Conservation (phyloP, 106 monocot genomes). For the Dioscorea alata region DNA sequence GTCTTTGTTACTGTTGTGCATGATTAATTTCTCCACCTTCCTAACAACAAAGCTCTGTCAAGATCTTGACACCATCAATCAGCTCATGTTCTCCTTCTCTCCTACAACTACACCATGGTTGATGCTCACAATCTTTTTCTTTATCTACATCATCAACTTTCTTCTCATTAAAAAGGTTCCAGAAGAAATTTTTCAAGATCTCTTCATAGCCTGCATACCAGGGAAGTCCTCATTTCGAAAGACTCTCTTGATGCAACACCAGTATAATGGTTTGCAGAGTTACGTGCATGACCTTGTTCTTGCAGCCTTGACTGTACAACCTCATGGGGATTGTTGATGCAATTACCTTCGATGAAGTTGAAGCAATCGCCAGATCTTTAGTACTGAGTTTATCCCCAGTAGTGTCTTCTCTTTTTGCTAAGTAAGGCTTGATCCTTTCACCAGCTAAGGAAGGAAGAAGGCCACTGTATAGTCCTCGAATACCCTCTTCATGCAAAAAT, state of each 20-base stretch:
- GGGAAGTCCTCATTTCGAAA: conserved; percentile 58
- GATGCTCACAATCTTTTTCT: not conserved
- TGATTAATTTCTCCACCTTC: conserved; percentile 6
- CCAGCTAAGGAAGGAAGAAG: conserved; percentile 89
- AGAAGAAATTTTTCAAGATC: conserved; percentile 47
- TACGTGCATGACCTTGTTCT: conserved; percentile 63
- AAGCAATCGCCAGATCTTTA: conserved; percentile 65
- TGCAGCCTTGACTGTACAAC: conserved; percentile 82
- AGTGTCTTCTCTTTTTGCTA: conserved; percentile 71
- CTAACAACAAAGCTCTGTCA: not conserved
- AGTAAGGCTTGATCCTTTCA: conserved; percentile 65
- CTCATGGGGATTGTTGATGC: conserved; percentile 95
- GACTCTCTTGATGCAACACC: conserved; percentile 69
- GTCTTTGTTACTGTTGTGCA: conserved; percentile 20
- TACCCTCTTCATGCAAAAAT: conserved; percentile 80
- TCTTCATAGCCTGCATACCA: conserved; percentile 57
- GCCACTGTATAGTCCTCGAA: conserved; percentile 85
- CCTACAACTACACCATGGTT: not conserved
- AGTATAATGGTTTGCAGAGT: conserved; percentile 27
- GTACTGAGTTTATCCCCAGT: conserved; percentile 83
- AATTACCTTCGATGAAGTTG: conserved; percentile 72
- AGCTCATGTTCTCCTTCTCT: not conserved
- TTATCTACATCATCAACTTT: not conserved
- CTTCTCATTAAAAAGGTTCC: conserved; percentile 23
- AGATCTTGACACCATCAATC: not conserved